Conservation (phyloP, 805 yeast species). For the Zygosaccharomyces kombuchaensis region DNA sequence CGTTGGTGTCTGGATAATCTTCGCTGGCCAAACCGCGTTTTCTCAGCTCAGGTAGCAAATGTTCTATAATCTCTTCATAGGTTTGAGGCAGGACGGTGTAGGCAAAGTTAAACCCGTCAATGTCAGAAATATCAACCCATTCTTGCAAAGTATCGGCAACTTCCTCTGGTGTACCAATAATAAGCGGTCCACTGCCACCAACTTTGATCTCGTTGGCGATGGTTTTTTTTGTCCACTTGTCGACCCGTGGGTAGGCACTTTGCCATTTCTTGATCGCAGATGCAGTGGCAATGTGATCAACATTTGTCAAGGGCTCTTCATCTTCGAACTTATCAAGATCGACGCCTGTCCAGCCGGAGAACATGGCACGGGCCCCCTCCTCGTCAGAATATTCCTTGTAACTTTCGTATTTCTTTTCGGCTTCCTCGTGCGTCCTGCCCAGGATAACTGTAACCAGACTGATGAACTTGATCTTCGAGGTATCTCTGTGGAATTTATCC, state of each 20-base stretch:
- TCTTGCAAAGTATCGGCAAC: conserved; percentile 40
- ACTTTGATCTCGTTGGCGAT: conserved; percentile 32
- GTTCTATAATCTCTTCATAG: conserved; percentile 38
- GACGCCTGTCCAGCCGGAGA: conserved; percentile 45
- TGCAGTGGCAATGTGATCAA: conserved; percentile 31
- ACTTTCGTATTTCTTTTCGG: conserved; percentile 36
- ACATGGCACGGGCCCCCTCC: conserved; percentile 44
- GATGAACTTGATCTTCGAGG: conserved; percentile 37
- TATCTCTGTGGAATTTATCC: conserved; percentile 36
- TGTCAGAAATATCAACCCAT: conserved; percentile 39
- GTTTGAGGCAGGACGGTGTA: conserved; percentile 37
- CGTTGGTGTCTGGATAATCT: conserved; percentile 33
- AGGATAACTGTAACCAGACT: conserved; percentile 38
- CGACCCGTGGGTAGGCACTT: conserved; percentile 21
- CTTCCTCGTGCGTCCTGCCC: conserved; percentile 42
- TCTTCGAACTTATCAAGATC: conserved; percentile 38
- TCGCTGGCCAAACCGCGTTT: conserved; percentile 36
- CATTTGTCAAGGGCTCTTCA: conserved; percentile 37
- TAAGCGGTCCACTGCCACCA: conserved; percentile 30
- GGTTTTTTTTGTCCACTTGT: conserved; percentile 23
- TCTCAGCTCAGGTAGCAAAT: conserved; percentile 38
- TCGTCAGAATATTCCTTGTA: conserved; percentile 34
- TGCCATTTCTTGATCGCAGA: conserved; percentile 33
- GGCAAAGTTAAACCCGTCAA: conserved; percentile 45
- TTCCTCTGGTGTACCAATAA: conserved; percentile 36